Evolutionary conservation across 139 green algal species (phyloP).

Genomic region (Deuterostichococcus epilithicus): DNA sequence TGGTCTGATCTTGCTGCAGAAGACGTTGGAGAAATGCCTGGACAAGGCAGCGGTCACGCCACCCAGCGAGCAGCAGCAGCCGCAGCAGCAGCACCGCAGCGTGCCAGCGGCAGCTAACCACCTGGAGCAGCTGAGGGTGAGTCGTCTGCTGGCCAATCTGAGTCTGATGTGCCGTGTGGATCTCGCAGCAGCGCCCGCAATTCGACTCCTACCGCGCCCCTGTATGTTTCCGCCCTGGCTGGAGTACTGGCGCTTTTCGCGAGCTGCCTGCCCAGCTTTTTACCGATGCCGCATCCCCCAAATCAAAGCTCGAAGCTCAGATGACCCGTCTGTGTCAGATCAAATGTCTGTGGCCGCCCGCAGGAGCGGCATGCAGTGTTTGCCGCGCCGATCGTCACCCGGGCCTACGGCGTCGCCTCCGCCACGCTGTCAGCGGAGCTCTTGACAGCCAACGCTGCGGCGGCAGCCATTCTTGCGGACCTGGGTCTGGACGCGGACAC

Average conservation of each 20-base stretch:
- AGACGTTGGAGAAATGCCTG: slow-evolving; percentile 10
- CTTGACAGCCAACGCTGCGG: slow-evolving; percentile 56
- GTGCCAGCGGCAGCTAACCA: too few relatives aligned
- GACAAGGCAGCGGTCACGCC: background rate
- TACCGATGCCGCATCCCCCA: background rate
- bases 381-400: slow-evolving; percentile 33
- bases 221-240: too few relatives aligned
- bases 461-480: slow-evolving; percentile 52
- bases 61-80: background rate
- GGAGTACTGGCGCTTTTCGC: too few relatives aligned
- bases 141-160: background rate
- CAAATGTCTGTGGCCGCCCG: background rate
- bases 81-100: too few relatives aligned
- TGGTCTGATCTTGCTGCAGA: slow-evolving; percentile 1
- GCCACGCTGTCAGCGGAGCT: slow-evolving; percentile 30
- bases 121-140: background rate
- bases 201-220: too few relatives aligned
- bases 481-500: slow-evolving; percentile 58
- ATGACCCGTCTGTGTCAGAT: background rate
- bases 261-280: too few relatives aligned
- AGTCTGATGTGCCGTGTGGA: background rate
- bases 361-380: background rate
- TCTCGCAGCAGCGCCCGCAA: too few relatives aligned
- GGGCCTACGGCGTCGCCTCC: slow-evolving; percentile 24
- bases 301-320: background rate